phyloP scores from a whole-genome alignment of 371 early-diverging fungal genomes.

The Mortierella sp. region DNA sequence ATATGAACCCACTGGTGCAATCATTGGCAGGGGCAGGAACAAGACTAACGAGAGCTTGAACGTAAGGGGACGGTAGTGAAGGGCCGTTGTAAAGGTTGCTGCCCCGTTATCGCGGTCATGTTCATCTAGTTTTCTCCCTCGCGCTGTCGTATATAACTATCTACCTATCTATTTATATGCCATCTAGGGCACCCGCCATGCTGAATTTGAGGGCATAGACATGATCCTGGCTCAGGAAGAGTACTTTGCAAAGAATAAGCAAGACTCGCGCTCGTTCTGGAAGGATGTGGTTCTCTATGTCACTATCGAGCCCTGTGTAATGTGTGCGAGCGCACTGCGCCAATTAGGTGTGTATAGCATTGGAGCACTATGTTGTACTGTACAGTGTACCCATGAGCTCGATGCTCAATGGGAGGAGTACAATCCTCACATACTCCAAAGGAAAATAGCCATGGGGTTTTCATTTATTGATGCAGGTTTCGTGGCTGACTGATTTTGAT shows the following conservation, averaged over 20 bases:
- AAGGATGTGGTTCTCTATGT: constrained; percentile 86
- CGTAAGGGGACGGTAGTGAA: constrained; percentile 62
- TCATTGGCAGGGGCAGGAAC: constrained; percentile 87
- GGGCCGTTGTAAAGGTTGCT: background rate
- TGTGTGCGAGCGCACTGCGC: constrained; percentile 97
- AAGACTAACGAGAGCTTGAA: constrained; percentile 89
- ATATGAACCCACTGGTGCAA: constrained; percentile 60
- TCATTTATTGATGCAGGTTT: background rate
- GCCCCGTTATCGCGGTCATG: background rate
- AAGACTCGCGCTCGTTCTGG: constrained; percentile 62
- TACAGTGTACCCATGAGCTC: background rate
- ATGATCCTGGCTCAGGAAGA: constrained; percentile 66
- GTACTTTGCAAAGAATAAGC: constrained; percentile 62
- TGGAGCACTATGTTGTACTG: background rate
- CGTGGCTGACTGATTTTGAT: background rate
- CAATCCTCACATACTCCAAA: background rate
- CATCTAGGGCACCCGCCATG: constrained; percentile 89
- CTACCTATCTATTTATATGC: background rate
- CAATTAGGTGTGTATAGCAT: constrained; percentile 67
- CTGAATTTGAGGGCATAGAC: constrained; percentile 94
- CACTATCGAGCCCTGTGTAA: constrained; percentile 99
- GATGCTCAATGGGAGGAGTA: background rate
- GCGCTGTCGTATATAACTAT: background rate
- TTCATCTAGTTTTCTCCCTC: background rate
- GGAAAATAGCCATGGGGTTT: background rate